Evolutionary conservation across 495 filamentous ascomycete genomes (phyloP), one percentile per base, ranked within the genome.

Genomic region (Penicillium riverlandense): DNA sequence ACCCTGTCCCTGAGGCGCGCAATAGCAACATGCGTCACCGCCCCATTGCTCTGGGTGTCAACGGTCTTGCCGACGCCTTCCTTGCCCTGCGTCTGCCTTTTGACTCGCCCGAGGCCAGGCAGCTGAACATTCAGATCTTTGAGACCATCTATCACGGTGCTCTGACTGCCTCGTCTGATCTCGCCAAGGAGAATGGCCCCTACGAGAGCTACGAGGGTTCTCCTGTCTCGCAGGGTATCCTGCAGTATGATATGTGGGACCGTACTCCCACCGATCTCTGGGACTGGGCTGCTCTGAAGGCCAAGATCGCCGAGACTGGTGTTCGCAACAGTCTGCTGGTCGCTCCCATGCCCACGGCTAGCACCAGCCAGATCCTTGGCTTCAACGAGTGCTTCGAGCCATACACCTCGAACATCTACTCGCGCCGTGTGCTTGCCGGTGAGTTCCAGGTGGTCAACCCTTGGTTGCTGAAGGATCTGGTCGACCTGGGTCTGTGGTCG

Each of bases 381-480:
- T 90, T 94, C 80, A 98, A 98, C 62, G 92, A 98, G 67, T 98
- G 92, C 77, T 98, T 98, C 66, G 92, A 98, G 77, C 92, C 92
- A 11, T 98, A 98, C 69, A 98, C 92, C 6, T 96, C 90, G 47
- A 98, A 98, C 76, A 97, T 98, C 67, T 98, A 98, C 76, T 94
- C 89, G 35, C 92, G 92, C 47, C 92, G 92, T 78, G 92, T 98
- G 35, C 75, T 98, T 47, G 92, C 92, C 46, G 92, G 92, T 59
- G 92, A 98, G 63, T 98, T 98, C 82, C 92, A 98, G 70, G 88
- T 98, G 40, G 92, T 98, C 67, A 98, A 98, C 76, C 92, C 92
- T 27, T 97, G 94, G 94, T 72, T 98, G 38, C 81, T 98, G 43
- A 96, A 96, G 76, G 92, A 98, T 57, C 80, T 98, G 11, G 92